phyloP scores from a whole-genome alignment of 331 rosid species.

The Ulmus americana region DNA sequence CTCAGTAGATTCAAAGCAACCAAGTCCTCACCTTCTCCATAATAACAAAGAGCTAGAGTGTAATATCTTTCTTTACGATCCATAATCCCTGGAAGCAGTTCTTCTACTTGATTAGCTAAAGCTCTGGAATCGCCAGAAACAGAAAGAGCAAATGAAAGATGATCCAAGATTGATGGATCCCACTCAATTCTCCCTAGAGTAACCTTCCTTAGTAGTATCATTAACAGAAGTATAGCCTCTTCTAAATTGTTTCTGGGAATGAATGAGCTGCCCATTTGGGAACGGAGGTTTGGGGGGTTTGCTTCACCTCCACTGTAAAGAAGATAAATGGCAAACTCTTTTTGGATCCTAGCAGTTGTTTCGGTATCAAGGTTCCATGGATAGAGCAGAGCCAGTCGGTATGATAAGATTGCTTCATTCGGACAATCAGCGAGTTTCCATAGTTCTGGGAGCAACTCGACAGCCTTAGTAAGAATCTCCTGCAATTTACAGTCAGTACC shows the following conservation, averaged over 20 bases:
- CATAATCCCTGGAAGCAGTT: constrained; percentile 58
- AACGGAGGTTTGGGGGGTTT: constrained; percentile 71
- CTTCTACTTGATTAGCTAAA: constrained; percentile 72
- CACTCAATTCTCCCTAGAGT: constrained; percentile 56
- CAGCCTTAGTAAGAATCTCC: constrained; percentile 64
- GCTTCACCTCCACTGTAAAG: constrained; percentile 79
- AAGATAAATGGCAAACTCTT: constrained; percentile 73
- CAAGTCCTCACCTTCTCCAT: constrained; percentile 62
- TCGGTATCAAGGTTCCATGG: constrained; percentile 65
- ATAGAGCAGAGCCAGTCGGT: constrained; percentile 60
- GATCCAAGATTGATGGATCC: constrained; percentile 95
- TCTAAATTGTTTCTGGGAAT: constrained; percentile 79
- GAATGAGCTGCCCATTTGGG: constrained; percentile 66
- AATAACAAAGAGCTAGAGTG: constrained; percentile 70
- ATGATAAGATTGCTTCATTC: constrained; percentile 65
- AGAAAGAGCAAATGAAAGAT: constrained; percentile 79
- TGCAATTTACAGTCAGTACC: constrained; percentile 80
- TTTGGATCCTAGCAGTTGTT: constrained; percentile 61
- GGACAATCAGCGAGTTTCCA: constrained; percentile 77
- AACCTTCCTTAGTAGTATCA: constrained; percentile 68
- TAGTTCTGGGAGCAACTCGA: constrained; percentile 77
- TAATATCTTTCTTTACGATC: constrained; percentile 48
- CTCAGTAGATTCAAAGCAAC: constrained; percentile 65
- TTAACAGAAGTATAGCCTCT: constrained; percentile 86
- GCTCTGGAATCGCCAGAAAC: constrained; percentile 68